Conservation (phyloP, 495 filamentous ascomycete species). For the Penicillium psychrofluorescens region DNA sequence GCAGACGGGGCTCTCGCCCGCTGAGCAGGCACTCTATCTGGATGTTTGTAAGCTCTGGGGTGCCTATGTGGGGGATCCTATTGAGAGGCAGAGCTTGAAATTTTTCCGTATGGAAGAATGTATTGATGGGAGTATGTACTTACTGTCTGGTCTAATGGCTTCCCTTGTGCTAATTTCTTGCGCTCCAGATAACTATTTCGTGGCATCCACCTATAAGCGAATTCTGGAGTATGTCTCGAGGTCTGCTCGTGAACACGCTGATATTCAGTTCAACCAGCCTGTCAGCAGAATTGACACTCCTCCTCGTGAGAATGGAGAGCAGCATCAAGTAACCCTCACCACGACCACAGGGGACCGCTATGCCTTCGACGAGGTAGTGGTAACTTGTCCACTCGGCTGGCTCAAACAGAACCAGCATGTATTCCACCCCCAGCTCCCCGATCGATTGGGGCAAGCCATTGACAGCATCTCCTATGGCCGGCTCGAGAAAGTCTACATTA, state of each 20-base stretch:
- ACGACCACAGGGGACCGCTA: constrained; percentile 44
- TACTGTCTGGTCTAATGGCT: not conserved
- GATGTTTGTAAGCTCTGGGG: constrained; percentile 76
- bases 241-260: constrained; percentile 52
- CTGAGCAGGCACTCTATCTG: constrained; percentile 47
- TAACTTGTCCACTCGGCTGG: constrained; percentile 85
- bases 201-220: constrained; percentile 75
- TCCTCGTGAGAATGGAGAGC: constrained; percentile 5
- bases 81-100: constrained; percentile 75
- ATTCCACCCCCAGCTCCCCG: constrained; percentile 65
- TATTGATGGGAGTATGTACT: constrained; percentile 70
- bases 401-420: constrained; percentile 66
- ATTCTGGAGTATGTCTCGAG: constrained; percentile 64
- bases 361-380: constrained; percentile 75
- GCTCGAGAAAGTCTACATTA: constrained; percentile 89
- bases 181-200: constrained; percentile 71
- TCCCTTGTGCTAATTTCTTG: not conserved
- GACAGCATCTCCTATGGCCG: constrained; percentile 74
- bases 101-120: constrained; percentile 96
- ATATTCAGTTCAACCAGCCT: constrained; percentile 51
- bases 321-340: constrained; percentile 41
- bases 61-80: constrained; percentile 72
- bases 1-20: constrained; percentile 43
- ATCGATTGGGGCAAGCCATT: constrained; percentile 63
- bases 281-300: constrained; percentile 44